Base-by-base conservation (phyloP, 2,329 filamentous ascomycete species). In the Cladophialophora yegresii region DNA sequence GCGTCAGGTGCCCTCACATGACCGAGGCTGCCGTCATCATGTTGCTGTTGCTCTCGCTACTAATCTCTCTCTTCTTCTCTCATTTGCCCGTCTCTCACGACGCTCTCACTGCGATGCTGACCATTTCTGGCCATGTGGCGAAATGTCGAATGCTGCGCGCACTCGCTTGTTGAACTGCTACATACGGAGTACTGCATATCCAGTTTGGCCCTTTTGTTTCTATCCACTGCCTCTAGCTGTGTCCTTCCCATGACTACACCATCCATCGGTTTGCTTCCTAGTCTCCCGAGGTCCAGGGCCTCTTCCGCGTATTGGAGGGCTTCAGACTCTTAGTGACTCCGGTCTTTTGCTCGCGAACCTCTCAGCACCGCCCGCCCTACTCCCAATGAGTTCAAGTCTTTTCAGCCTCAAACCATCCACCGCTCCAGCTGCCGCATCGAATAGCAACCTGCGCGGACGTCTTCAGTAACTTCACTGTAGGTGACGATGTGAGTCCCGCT, bases 341-440 rank as follows among this genome's bases (percentile, higher is more conserved):
- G 53, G 30, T 58, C 55, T 60, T 63, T 59, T 56, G 56, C 58
- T 49, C 28, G 47, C 54, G 57, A 58, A 40, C 28, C 23, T 63
- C 58, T 68, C 66, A 68, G 66, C 66, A 66, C 66, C 63, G 61
- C 66, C 61, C 61, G 43, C 61, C 50, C 66, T 66, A 66, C 40
- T 13, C 66, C 63, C 45, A 59, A 64, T 53, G 23, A 4, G 66
- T 58, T 13, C 63, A 64, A 68, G 63, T 54, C 57, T 53, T 62
- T 62, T 68, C 66, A 68, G 66, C 66, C 66, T 68, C 66, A 68
- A 61, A 64, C 66, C 63, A 61, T 60, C 59, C 63, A 26, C 26
- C 23, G 36, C 51, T 49, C 55, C 60, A 54, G 56, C 54, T 50
- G 40, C 63, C 50, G 63, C 55, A 45, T 59, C 57, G 57, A 59